These are phyloP conservation scores for Iris macrosiphon DNA, from an alignment of 106 monocot genomes.

Conservation along the genomic window DNA sequence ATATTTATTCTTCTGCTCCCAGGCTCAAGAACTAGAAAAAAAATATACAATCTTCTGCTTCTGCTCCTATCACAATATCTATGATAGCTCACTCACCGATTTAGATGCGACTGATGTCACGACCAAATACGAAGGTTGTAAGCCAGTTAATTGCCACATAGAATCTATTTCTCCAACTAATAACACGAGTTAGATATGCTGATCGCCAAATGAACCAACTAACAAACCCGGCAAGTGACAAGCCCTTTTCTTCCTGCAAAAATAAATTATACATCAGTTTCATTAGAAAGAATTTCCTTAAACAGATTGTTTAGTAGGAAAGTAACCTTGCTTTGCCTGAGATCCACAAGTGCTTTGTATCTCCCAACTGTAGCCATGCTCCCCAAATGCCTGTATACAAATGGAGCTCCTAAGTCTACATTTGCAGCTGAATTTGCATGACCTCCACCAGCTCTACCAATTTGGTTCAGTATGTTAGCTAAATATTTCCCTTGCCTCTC, in stretches of 20 bases:
- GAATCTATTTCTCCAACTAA: slow-evolving; percentile 93
- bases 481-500: slow-evolving; percentile 95
- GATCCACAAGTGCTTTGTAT: slow-evolving; percentile 95
- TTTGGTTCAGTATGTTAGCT: slow-evolving; percentile 52
- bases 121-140: slow-evolving; percentile 84
- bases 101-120: slow-evolving; percentile 76
- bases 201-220: slow-evolving; percentile 97
- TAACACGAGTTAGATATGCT: slow-evolving; percentile 81
- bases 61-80: too few species aligned
- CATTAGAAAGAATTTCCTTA: not conserved
- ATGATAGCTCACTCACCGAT: too few species aligned
- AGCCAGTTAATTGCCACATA: slow-evolving; percentile 92
- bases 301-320: not conserved
- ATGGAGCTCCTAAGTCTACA: slow-evolving; percentile 53
- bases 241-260: slow-evolving; percentile 65
- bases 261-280: not conserved
- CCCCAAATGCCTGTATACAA: slow-evolving; percentile 89
- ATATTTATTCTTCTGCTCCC: too few species aligned
- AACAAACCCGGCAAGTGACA: slow-evolving; percentile 75
- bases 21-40: too few species aligned
- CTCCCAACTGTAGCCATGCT: slow-evolving; percentile 98
- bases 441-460: slow-evolving; percentile 63
- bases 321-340: slow-evolving; percentile 86
- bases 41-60: too few species aligned
- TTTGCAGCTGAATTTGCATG: slow-evolving; percentile 43